Evolutionary conservation across 345 rosid species (phyloP), one percentile per base, ranked within the genome.

Genomic region (Gynandropsis gynandra): DNA sequence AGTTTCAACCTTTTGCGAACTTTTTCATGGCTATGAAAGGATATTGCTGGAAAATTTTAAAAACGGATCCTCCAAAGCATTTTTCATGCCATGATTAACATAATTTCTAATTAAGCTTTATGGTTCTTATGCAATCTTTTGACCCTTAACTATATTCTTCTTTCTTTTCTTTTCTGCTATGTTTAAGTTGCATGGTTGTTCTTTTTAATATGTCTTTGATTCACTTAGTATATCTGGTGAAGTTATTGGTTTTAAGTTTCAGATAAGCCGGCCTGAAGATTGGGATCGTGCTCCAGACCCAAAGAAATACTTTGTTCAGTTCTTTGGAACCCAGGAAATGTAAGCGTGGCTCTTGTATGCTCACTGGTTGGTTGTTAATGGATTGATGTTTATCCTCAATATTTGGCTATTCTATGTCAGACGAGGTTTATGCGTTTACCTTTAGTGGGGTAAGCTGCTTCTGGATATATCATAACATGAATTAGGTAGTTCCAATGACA

Each of bases 271-370:
- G 52, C 87, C 95, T 40, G 92, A 90, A 71, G 95, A 90, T 48
- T 87, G 87, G 89, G 59, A 80, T 31, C 73, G 58, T 18, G 66
- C 62, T 34, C 81, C 81, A 21, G 96, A 90, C 61, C 87, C 89
- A 31, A 87, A 76, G 73, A 90, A 84, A 65, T 67, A 75, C 62
- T 90, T 90, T 67, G 95, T 87, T 58, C 69, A 73, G 24, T 90
- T 87, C 64, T 90, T 80, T 21, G 96, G 98, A 67, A 90, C 98
- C 19, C 59, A 76, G 59, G 96, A 90, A 74, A 87, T 90, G 96
- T 90, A 69, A 82, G 95, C 72, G 39, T 18, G 44, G 33, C 20
- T 57, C 27, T 32, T 63, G 20, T 35, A 8, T 54, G 27, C 47
- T 50, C 50, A 18, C 35, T 64, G 34, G 9, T 10, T 37, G 29